phyloP scores from a whole-genome alignment of 441 rosid species.

The Populus tomentosa region DNA sequence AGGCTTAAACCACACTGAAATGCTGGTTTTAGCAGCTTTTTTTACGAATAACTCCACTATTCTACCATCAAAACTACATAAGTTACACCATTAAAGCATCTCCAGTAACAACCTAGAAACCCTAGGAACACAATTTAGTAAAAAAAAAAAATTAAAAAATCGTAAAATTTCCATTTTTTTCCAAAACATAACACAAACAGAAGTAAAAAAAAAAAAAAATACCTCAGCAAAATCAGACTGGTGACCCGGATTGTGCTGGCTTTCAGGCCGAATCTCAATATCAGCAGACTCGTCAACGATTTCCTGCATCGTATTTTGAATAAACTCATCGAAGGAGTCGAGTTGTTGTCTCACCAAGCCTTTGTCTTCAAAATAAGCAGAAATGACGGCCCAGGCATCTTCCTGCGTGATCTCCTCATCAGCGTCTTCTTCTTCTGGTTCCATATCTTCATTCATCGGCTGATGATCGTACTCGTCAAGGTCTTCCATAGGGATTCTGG shows the following conservation, averaged over 20 bases:
- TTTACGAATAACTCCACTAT: neutral
- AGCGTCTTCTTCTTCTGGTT: constrained; percentile 30
- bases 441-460: constrained; percentile 18
- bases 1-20: neutral
- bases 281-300: constrained; percentile 83
- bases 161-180: neutral
- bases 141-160: too few relatives aligned
- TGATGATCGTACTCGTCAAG: constrained; percentile 37
- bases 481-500: neutral
- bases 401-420: constrained; percentile 88
- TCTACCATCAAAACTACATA: neutral
- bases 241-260: constrained; percentile 94
- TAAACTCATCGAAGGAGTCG: constrained; percentile 93
- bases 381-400: constrained; percentile 93
- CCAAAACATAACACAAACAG: neutral
- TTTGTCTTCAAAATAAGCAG: constrained; percentile 94
- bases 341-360: constrained; percentile 95
- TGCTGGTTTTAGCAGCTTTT: neutral
- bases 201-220: neutral
- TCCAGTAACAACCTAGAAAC: neutral
- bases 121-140: neutral
- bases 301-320: constrained; percentile 97
- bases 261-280: constrained; percentile 93
- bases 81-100: neutral
- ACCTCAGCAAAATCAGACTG: constrained; percentile 95